A percentile compares a stretch with the other conserved stretches of the same genome.
These are phyloP conservation scores for Tardiomyces blankii DNA, from an alignment of 1,139 yeast genomes.

Conservation along the genomic window DNA sequence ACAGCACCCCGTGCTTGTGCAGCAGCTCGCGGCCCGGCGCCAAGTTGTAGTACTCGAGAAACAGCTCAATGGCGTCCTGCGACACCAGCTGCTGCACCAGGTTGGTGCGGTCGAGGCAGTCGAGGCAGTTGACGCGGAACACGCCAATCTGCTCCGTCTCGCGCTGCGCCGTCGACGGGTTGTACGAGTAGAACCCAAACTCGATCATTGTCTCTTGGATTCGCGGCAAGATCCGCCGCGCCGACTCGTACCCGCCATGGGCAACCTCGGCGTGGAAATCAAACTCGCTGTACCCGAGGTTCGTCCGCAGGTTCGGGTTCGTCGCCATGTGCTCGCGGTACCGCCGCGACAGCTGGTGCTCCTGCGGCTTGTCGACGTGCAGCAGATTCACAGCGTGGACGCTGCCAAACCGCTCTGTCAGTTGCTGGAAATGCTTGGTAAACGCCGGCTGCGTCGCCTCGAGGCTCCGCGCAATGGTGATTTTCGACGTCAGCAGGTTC, in stretches of 20 bases:
- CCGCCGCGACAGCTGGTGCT: constrained; percentile 58
- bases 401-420: constrained; percentile 69
- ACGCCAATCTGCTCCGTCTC: constrained; percentile 77
- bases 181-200: constrained; percentile 73
- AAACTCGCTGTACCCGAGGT: constrained; percentile 53
- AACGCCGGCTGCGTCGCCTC: constrained; percentile 93
- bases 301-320: constrained; percentile 33
- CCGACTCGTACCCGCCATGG: constrained; percentile 78
- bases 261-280: constrained; percentile 93
- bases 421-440: constrained; percentile 61
- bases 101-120: constrained; percentile 91
- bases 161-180: constrained; percentile 35
- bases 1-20: constrained; percentile 61
- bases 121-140: constrained; percentile 87
- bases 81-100: constrained; percentile 83
- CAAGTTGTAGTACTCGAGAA: constrained; percentile 42
- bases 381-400: constrained; percentile 78
- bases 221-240: constrained; percentile 55
- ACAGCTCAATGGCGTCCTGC: constrained; percentile 50
- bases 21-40: constrained; percentile 39
- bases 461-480: constrained; percentile 72
- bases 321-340: constrained; percentile 38
- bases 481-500: constrained; percentile 62
- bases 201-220: constrained; percentile 56
- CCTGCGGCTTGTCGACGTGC: constrained; percentile 61